A percentile compares a stretch with the other conserved stretches of the same genome.
phyloP scores from a whole-genome alignment of 164 flowering plant genomes.

The Pachysandra terminalis region DNA sequence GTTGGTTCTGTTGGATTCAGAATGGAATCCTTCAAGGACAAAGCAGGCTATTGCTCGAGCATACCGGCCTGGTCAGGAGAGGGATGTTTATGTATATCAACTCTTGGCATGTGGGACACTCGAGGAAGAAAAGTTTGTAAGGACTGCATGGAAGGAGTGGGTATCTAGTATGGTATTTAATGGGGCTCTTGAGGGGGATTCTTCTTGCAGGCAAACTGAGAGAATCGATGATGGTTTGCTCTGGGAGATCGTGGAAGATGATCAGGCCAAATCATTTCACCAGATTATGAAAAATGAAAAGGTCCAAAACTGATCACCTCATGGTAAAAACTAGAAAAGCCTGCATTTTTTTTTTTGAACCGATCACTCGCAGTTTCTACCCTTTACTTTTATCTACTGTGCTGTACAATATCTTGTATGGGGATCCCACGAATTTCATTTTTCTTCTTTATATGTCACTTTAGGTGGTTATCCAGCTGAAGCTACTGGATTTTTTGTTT shows the following conservation, averaged over 20 bases:
- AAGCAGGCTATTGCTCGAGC: slow-evolving; percentile 97
- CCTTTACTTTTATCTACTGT: background rate
- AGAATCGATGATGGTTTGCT: slow-evolving; percentile 80
- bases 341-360: background rate
- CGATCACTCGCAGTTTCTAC: too few species aligned
- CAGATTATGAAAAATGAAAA: slow-evolving; percentile 82
- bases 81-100: slow-evolving; percentile 79
- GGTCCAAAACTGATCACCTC: slow-evolving; percentile 31
- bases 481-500: slow-evolving; percentile 39
- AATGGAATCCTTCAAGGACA: slow-evolving; percentile 98
- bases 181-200: slow-evolving; percentile 63
- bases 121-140: slow-evolving; percentile 74
- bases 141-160: slow-evolving; percentile 89
- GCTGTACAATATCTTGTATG: background rate
- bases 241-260: slow-evolving; percentile 78
- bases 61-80: slow-evolving; percentile 88
- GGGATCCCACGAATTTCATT: slow-evolving; percentile 4
- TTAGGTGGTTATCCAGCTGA: slow-evolving; percentile 74
- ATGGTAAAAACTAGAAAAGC: slow-evolving; percentile 5
- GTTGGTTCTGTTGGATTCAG: slow-evolving; percentile 82
- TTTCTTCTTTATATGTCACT: slow-evolving; percentile 1
- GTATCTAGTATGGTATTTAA: slow-evolving; percentile 84
- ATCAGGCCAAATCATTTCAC: slow-evolving; percentile 54
- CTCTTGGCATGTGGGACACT: slow-evolving; percentile 66
- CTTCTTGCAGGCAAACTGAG: slow-evolving; percentile 65